Percentiles rank a stretch among this genome's conserved stretches.
These are phyloP conservation scores for Myochromella boudieri DNA, from an alignment of 768 basidiomycete genomes.

Conservation along the genomic window DNA sequence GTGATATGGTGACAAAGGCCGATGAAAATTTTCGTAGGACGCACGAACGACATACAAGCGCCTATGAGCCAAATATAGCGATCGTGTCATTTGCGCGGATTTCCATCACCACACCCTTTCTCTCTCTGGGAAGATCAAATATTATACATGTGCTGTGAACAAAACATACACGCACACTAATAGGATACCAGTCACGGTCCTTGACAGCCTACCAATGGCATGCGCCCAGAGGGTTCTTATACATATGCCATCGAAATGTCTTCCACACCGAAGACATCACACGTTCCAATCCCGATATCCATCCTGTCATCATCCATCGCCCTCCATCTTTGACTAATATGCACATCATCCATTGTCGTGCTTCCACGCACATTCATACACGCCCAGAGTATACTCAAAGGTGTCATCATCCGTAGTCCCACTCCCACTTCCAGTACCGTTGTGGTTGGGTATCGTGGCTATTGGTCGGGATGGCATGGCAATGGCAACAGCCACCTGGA, in stretches of 20 bases:
- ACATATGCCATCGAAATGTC: not conserved
- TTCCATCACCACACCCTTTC: not conserved
- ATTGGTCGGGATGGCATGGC: slow-evolving; percentile 17
- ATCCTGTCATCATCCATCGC: not conserved
- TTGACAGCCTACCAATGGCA: too few species aligned
- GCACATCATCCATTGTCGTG: slow-evolving; percentile 16
- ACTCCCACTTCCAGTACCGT: slow-evolving; percentile 11
- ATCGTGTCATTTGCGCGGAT: not conserved
- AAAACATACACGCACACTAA: slow-evolving; percentile 3
- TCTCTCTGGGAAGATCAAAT: not conserved
- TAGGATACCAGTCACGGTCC: not conserved
- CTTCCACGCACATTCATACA: slow-evolving; percentile 33
- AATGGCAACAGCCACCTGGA: slow-evolving; percentile 17
- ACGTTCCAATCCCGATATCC: not conserved
- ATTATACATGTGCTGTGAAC: slow-evolving; percentile 1
- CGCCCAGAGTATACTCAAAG: slow-evolving; percentile 32
- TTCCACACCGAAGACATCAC: not conserved
- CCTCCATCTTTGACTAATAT: not conserved
- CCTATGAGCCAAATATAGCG: not conserved
- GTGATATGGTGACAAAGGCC: not conserved
- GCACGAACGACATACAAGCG: not conserved
- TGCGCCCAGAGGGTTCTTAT: not conserved
- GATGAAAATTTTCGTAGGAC: not conserved
- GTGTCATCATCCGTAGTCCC: slow-evolving; percentile 10
- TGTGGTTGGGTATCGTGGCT: not conserved